phyloP scores from a whole-genome alignment of 352 stramenopile species.

The Pythium apleroticum region DNA sequence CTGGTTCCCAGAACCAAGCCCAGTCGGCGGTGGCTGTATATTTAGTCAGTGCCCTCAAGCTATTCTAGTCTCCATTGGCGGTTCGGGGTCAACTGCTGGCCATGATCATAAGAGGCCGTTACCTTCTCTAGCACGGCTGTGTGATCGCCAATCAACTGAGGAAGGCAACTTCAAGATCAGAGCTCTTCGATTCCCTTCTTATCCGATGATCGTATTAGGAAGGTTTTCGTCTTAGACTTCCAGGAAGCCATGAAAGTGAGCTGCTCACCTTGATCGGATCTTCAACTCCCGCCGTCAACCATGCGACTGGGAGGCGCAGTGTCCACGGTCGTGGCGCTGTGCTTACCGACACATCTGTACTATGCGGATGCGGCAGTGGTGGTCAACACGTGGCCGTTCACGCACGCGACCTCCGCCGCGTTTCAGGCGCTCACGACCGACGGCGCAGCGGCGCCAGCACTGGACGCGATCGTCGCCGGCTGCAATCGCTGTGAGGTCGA shows the following conservation, averaged over 20 bases:
- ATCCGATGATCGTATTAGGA: conserved; percentile 10
- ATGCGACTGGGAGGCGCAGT: background rate
- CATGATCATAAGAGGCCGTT: conserved; percentile 5
- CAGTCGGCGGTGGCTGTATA: background rate
- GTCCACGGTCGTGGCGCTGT: background rate
- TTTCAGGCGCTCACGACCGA: conserved; percentile 45
- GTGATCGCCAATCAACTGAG: background rate
- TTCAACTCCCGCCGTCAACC: background rate
- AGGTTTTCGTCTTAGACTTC: background rate
- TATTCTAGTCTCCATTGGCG: background rate
- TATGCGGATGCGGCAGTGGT: conserved; percentile 41
- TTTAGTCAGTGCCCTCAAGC: background rate
- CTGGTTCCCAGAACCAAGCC: conserved; percentile 1
- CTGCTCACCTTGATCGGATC: background rate
- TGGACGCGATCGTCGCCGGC: conserved; percentile 68
- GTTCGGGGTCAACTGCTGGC: background rate
- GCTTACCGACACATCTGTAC: too few species aligned
- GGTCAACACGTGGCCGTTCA: conserved; percentile 87
- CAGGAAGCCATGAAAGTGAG: conserved; percentile 1
- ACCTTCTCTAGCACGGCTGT: too few species aligned
- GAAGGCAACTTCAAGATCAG: conserved; percentile 20
- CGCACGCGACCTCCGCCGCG: conserved; percentile 59
- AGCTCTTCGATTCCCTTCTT: conserved; percentile 11
- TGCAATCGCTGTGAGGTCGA: conserved; percentile 83
- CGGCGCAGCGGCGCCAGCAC: conserved; percentile 20